These are phyloP conservation scores for Penicillium aurantiogriseum DNA, from an alignment of 2,329 filamentous ascomycete genomes.

Conservation along the genomic window DNA sequence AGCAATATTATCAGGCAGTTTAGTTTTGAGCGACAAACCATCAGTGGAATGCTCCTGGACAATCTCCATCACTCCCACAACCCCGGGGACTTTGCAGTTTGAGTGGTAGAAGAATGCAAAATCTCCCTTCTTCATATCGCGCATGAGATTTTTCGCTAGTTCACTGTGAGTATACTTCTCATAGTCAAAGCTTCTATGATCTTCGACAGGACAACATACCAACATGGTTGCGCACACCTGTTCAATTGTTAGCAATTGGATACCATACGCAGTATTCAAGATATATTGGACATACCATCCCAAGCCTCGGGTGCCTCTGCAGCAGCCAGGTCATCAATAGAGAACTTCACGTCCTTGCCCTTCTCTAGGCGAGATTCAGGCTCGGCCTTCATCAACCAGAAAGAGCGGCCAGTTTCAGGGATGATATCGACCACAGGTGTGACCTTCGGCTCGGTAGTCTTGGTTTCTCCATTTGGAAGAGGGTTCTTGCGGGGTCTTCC, in stretches of 20 bases:
- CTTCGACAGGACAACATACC: conserved; percentile 32
- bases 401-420: conserved; percentile 45
- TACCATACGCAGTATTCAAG: background rate
- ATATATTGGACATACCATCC: conserved; percentile 66
- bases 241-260: conserved; percentile 19
- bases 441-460: conserved; percentile 16
- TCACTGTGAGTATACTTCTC: conserved; percentile 18
- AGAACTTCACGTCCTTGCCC: conserved; percentile 85
- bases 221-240: conserved; percentile 47
- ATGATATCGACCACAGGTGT: conserved; percentile 1
- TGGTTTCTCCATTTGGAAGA: conserved; percentile 17
- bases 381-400: conserved; percentile 85
- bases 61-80: conserved; percentile 86
- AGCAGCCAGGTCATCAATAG: conserved; percentile 80
- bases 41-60: conserved; percentile 81
- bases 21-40: conserved; percentile 49
- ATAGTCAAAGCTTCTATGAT: background rate
- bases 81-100: conserved; percentile 84
- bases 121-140: conserved; percentile 87
- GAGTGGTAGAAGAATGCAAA: conserved; percentile 97
- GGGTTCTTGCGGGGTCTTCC: conserved; percentile 30
- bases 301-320: conserved; percentile 79
- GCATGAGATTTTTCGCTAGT: conserved; percentile 79
- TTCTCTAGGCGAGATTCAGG: conserved; percentile 84
- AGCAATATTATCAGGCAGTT: conserved; percentile 5